Conservation (phyloP, 352 stramenopile species). For the Phytophthora macrochlamydospora region DNA sequence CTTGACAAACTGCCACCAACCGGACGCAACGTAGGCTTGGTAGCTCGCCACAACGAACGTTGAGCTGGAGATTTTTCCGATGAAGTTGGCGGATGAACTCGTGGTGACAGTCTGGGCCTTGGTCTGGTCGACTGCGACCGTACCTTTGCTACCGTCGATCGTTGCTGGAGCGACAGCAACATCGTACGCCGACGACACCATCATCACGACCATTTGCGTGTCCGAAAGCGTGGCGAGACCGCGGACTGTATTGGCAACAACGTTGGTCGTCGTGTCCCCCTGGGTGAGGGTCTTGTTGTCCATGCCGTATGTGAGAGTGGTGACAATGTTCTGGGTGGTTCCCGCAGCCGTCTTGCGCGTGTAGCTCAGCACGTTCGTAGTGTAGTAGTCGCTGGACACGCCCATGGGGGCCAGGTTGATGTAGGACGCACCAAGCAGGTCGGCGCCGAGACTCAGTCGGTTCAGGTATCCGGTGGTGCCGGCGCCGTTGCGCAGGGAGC, state of each 20-base stretch:
- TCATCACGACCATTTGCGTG: constrained; percentile 46
- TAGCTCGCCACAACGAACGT: constrained; percentile 61
- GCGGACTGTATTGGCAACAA: constrained; percentile 39
- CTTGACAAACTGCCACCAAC: constrained; percentile 45
- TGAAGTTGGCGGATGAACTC: constrained; percentile 41
- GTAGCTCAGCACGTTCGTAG: constrained; percentile 64
- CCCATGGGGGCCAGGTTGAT: constrained; percentile 60
- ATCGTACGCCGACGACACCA: constrained; percentile 11
- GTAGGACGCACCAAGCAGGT: constrained; percentile 31
- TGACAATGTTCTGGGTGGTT: constrained; percentile 49
- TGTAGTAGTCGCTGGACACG: constrained; percentile 34
- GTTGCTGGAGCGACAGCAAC: constrained; percentile 38
- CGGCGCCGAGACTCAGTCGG: constrained; percentile 24
- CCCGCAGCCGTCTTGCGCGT: constrained; percentile 20
- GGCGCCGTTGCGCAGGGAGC: constrained; percentile 52
- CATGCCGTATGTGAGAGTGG: constrained; percentile 42
- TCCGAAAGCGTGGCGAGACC: constrained; percentile 67
- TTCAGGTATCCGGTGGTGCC: constrained; percentile 74
- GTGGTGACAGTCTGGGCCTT: constrained; percentile 31
- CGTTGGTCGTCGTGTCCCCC: constrained; percentile 22
- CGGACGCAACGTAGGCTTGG: constrained; percentile 25
- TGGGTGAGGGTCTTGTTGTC: constrained; percentile 41
- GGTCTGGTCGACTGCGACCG: constrained; percentile 19
- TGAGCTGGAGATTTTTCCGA: constrained; percentile 37
- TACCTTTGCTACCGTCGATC: constrained; percentile 21